Evolutionary conservation across 208 protist species (phyloP), one percentile per base, ranked within the genome.

Genomic region (Angomonas desouzai): DNA sequence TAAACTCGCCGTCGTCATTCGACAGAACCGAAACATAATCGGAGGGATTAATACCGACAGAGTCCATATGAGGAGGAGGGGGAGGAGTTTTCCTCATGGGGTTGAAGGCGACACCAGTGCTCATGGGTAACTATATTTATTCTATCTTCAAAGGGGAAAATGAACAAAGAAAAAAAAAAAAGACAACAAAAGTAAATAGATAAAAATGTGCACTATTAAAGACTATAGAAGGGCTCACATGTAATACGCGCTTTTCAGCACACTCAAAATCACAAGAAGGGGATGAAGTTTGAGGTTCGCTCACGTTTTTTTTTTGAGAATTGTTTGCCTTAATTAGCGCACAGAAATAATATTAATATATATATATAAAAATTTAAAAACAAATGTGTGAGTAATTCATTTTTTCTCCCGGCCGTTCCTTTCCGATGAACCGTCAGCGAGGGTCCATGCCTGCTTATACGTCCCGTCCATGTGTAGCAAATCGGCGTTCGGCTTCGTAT

Each of bases 71-170:
- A 16, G 85, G 84, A 2, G 90, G 86, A 28, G 89, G 89, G 47
- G 82, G 86, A 40, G 84, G 84, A 3, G 83, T 81, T 68, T 79
- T 90, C 83, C 87, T 76, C 89, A 96, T 96, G 3, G 86, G 86
- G 55, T 96, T 89, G 57, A 96, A 96, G 9, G 84, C 58, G 10
- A 68, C 29, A 0, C 77, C 76, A 48, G 80, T 87, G 70, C 82
- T 89, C 70, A 49, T 68, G n/a, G n/a, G n/a, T n/a, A n/a, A n/a
- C n/a, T n/a, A n/a, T n/a, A n/a, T n/a, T n/a, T n/a, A n/a, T n/a
- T n/a, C n/a, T n/a, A n/a, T n/a, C n/a, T n/a, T n/a, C n/a, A n/a
- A n/a, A n/a, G n/a, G n/a, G n/a, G n/a, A n/a, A n/a, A 63, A 20
- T 55, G n/a, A 3, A 11, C 38, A 56, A 30, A 62, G 1, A 59